Percentiles rank a stretch among this genome's conserved stretches.
phyloP scores from a whole-genome alignment of 106 monocot genomes.

The Alisma plantagoaquatica region DNA sequence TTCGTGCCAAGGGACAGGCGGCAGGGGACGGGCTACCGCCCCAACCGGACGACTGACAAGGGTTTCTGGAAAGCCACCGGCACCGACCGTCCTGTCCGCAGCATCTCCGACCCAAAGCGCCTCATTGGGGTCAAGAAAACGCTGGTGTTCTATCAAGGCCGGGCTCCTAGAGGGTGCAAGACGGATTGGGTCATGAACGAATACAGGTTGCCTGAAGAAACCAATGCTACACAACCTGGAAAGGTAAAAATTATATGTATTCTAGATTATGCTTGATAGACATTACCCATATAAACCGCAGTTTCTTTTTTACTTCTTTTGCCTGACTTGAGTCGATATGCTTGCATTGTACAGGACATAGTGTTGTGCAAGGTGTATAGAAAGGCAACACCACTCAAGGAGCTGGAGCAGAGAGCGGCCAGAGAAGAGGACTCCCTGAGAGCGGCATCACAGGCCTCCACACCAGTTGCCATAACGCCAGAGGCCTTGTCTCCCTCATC shows the following conservation, averaged over 20 bases:
- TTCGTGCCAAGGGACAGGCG: conserved; percentile 71
- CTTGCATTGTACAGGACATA: conserved; percentile 45
- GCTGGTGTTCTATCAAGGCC: conserved; percentile 64
- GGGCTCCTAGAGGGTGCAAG: conserved; percentile 59
- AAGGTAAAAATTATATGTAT: background rate
- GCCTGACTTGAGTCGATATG: background rate
- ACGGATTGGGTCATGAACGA: conserved; percentile 97
- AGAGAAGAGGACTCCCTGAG: conserved; percentile 32
- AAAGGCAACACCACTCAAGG: conserved; percentile 67
- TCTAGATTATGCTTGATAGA: background rate
- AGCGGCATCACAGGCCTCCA: no score
- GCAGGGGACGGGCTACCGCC: conserved; percentile 45
- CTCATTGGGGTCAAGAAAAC: conserved; percentile 89
- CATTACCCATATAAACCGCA: no score
- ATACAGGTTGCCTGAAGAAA: conserved; percentile 35
- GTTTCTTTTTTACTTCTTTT: no score
- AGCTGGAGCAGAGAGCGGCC: conserved; percentile 64
- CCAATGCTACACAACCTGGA: background rate
- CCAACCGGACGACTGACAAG: conserved; percentile 63
- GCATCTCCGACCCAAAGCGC: conserved; percentile 39
- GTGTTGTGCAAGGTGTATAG: conserved; percentile 74
- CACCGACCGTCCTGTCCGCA: conserved; percentile 54
- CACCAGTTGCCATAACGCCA: background rate
- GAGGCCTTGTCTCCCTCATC: no score
- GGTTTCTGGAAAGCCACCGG: conserved; percentile 98